These are phyloP conservation scores for Colletotrichum plurivorum DNA, from an alignment of 2,329 filamentous ascomycete genomes.

Conservation along the genomic window DNA sequence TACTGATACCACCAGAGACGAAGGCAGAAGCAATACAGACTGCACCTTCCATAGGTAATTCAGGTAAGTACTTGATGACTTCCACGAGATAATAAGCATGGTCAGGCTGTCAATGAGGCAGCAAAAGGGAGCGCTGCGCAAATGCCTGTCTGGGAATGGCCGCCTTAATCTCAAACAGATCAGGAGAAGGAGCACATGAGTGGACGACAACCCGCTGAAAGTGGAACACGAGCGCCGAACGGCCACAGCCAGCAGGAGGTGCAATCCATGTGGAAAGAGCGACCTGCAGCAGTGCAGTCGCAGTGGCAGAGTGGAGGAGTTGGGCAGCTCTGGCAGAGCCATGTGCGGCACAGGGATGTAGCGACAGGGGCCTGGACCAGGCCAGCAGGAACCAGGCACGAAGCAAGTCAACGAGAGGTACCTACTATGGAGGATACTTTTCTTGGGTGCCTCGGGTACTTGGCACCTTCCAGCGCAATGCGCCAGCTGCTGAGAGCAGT, in stretches of 20 bases:
- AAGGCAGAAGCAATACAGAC: no score
- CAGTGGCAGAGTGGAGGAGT: neutral
- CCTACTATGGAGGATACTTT: no score
- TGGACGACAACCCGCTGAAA: neutral
- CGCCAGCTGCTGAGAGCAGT: no score
- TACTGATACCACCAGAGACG: neutral
- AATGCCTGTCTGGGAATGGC: slow-evolving; percentile 19
- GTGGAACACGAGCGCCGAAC: neutral
- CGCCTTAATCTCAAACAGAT: slow-evolving; percentile 26
- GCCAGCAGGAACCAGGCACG: neutral
- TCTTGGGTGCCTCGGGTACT: neutral
- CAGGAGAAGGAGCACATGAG: slow-evolving; percentile 14
- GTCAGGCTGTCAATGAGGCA: neutral
- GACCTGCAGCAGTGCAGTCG: neutral
- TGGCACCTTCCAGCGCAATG: no score
- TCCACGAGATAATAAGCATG: no score
- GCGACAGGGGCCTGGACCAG: neutral
- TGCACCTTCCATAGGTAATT: no score
- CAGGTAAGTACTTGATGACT: no score
- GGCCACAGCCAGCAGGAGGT: neutral
- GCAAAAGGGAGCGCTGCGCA: slow-evolving; percentile 1
- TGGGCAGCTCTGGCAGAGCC: slow-evolving; percentile 11
- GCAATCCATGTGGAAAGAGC: slow-evolving; percentile 1
- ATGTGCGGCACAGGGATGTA: slow-evolving; percentile 33
- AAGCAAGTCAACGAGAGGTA: no score